Evolutionary conservation across 2,329 filamentous ascomycete genomes (phyloP), one percentile per base, ranked within the genome.

Genomic region (Phaeomoniella chlamydospora): DNA sequence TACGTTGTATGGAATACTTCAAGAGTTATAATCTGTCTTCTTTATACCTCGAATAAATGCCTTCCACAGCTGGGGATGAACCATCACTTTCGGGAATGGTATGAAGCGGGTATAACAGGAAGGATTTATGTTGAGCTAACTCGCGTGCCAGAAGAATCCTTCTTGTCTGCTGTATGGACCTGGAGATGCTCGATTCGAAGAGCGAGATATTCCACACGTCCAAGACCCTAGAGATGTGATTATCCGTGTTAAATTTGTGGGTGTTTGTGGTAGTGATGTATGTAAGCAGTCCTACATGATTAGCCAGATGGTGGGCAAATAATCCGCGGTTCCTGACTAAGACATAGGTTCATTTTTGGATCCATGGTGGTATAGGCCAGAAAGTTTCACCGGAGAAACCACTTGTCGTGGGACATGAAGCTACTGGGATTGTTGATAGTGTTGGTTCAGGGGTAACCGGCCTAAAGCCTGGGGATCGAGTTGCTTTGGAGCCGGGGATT

Each of bases 241-340:
- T 16, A 48, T 66, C 6, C 54, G 56, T n/a, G 59, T 67, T 29
- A 53, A 56, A 3, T 64, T 56, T 26, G 50, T 60, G 0, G 62
- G 61, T 3, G 57, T 65, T 13, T 64, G 60, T 40, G 61, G 58
- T 14, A 59, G 56, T 37, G 57, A 26, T n/a, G 54, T 54, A 26
- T n/a, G 54, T 54, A 26, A 26, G 22, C n/a, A 9, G 22, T 6
- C 22, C 22, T 26, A 26, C 22, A 6, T 6, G 22, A 6, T 26
- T n/a, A n/a, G n/a, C 22, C 22, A 26, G n/a, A n/a, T 26, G 22
- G n/a, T n/a, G 22, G 22, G 9, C n/a, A n/a, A 26, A 26, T 9
- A n/a, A 26, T 9, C 22, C 22, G 22, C 9, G 22, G 22, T n/a
- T 26, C 22, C n/a, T n/a, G 22, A n/a, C n/a, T n/a, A n/a, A n/a